Evolutionary conservation across 768 basidiomycete genomes (phyloP), one percentile per base, ranked within the genome.

Genomic region (Pleurotus djamor): DNA sequence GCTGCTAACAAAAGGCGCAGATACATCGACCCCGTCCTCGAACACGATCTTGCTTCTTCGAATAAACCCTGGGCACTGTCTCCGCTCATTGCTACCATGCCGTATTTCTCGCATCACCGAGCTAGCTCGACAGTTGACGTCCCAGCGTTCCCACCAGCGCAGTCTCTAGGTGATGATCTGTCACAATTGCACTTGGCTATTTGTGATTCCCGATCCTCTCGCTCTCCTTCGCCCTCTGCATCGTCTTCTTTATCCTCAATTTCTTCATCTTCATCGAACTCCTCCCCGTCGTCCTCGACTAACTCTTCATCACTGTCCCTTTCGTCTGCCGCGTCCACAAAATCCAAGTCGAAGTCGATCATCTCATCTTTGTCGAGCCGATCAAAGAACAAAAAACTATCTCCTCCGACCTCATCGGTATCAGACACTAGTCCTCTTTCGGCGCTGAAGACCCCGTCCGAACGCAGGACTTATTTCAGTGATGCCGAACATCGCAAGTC

Each of bases 1-100:
- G 32, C 1, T 37, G 7, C 13, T 16, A 17, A 28, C 1, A 44
- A 41, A 10, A 3, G 57, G 21, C n/a, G 33, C 58, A 94, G 92
- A 57, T 93, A 85, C 66, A 79, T 97, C 57, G 96, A 98, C 71
- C 96, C 96, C 9, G 89, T 89, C 0, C 76, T 98, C 7, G 84
- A 89, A 60, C 87, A 95, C 64, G 90, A 97, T 72, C 82, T 97
- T 43, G 81, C 81, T 5, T 91, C 87, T 6, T 75, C 79, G 14
- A 76, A 80, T 2, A 90, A 89, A 66, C 96, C 96, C 6, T 98
- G 95, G 95, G 96, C 95, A 0, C 78, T 94, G 35, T 93, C 92
- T 0, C 92, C 92, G 0, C 72, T 93, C 45, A 79, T 94, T 5
- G 74, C 89, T 1, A 93, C 92, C 0, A 93, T 94, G 89, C 91